Conservation (phyloP, 352 stramenopile genomes). For the Globisporangium nodosum region DNA sequence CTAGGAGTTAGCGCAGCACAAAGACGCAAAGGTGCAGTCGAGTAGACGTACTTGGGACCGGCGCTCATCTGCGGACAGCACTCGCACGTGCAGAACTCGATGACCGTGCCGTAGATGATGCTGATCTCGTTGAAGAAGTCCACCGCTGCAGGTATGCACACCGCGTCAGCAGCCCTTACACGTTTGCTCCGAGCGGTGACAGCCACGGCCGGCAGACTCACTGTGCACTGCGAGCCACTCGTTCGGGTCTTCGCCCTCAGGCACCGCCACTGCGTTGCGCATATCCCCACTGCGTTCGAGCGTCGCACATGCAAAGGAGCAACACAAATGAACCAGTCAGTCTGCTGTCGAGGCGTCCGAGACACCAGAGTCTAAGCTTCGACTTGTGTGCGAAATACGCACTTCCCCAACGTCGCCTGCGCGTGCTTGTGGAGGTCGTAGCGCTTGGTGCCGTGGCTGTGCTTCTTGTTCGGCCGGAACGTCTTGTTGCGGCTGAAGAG, state of each 20-base stretch:
- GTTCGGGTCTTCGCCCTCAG: slow-evolving; percentile 82
- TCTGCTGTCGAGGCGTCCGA: background rate
- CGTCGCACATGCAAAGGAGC: background rate
- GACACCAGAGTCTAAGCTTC: too few relatives aligned
- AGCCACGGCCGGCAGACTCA: slow-evolving; percentile 16
- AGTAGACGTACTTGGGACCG: slow-evolving; percentile 41
- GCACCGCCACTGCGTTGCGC: slow-evolving; percentile 51
- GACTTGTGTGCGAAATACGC: slow-evolving; percentile 10
- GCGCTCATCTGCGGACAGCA: slow-evolving; percentile 74
- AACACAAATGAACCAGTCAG: background rate
- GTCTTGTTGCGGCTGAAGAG: slow-evolving; percentile 83
- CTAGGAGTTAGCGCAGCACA: too few relatives aligned
- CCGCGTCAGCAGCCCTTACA: background rate
- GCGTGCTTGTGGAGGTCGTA: slow-evolving; percentile 81
- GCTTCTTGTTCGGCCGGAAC: slow-evolving; percentile 83
- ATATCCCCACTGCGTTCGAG: slow-evolving; percentile 45
- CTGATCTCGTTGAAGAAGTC: slow-evolving; percentile 95
- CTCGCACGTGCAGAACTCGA: slow-evolving; percentile 70
- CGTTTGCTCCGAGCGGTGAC: background rate
- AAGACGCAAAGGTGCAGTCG: background rate
- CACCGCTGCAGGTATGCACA: slow-evolving; percentile 47
- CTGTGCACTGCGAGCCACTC: slow-evolving; percentile 92
- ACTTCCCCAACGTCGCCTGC: slow-evolving; percentile 79
- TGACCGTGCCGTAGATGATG: slow-evolving; percentile 89
- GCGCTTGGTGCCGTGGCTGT: slow-evolving; percentile 75